Base-by-base conservation (phyloP, 768 basidiomycete genomes). In the Strobilomyces confusus region DNA sequence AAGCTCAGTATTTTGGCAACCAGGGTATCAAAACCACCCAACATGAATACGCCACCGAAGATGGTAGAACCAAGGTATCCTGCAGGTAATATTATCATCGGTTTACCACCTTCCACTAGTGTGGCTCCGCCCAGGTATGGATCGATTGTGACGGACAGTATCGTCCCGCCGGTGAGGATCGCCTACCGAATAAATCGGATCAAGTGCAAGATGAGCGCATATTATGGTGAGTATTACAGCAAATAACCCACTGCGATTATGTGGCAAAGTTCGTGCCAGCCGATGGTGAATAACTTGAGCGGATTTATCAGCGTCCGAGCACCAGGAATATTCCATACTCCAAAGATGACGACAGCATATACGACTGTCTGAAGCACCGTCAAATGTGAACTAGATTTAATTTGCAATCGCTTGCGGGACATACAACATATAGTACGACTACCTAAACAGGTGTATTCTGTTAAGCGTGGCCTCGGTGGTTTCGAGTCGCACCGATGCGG, bases 1-100 rank as follows among this genome's bases (percentile, higher is more conserved):
- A 95, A 93, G 72, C 92, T 94, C 69, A 93, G 81, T 53, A 97
- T 82, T 71, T 98, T 98, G 32, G 93, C 87, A 13, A 92, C 88
- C 17, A 95, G 81, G 3, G 88, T 93, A 66, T 93, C 87, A 75
- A 89, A 94, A 17, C 89, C 89, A 36, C 84, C 88, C 25, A 93
- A 75, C 22, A 92, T 78, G 61, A 94, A 87, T n/a, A 86, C 75
- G 5, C 86, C 92, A 17, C 92, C 92, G 23, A 94, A 76, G 11
- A 93, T 68, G 9, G 87, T 84, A 12, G 89, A 92, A 19, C 92
- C 92, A 32, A 92, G 66, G 68, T 94, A 94, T 25, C 92, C 91
- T 9, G 91, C 79, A 11, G 84, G 75, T 32, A 93, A 78, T 57
- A 91, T 89, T 55, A 85, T 76, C 6, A 80, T 73, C 11, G 89